phyloP scores from a whole-genome alignment of 1,284 basidiomycete species.

The Takashimella tepidaria region DNA sequence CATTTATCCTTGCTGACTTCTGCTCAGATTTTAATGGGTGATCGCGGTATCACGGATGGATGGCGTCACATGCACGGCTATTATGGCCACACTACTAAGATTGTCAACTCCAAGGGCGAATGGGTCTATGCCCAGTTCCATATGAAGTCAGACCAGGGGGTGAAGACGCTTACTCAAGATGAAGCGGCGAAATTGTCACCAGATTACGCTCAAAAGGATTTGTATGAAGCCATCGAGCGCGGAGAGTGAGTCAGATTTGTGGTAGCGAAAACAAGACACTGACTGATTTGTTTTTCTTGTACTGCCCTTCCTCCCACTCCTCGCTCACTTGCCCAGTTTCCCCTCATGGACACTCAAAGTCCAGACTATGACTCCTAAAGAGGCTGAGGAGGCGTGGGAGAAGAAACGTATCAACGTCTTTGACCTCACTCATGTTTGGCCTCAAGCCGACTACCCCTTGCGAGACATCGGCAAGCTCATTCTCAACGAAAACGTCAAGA shows the following conservation, averaged over 20 bases:
- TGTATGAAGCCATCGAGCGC: conserved; percentile 71
- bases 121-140: conserved; percentile 83
- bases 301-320: conserved; percentile 40
- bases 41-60: conserved; percentile 74
- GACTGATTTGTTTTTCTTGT: conserved; percentile 64
- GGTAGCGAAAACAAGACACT: too few relatives aligned
- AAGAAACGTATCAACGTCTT: conserved; percentile 51
- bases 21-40: conserved; percentile 47
- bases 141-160: conserved; percentile 65
- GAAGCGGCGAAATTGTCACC: conserved; percentile 55
- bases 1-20: conserved; percentile 39
- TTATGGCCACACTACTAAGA: conserved; percentile 88
- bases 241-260: conserved; percentile 57
- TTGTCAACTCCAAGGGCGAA: conserved; percentile 72
- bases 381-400: conserved; percentile 78
- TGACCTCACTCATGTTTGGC: conserved; percentile 88
- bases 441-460: conserved; percentile 77
- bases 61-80: conserved; percentile 82
- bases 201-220: conserved; percentile 68
- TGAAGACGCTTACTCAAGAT: conserved; percentile 55
- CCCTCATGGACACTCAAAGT: conserved; percentile 37
- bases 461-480: conserved; percentile 78
- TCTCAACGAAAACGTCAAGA: conserved; percentile 73
- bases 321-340: conserved; percentile 5
- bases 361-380: conserved; percentile 82